These are phyloP conservation scores for Diaporthe citrichinensis DNA, from an alignment of 2,329 filamentous ascomycete species.

Conservation along the genomic window DNA sequence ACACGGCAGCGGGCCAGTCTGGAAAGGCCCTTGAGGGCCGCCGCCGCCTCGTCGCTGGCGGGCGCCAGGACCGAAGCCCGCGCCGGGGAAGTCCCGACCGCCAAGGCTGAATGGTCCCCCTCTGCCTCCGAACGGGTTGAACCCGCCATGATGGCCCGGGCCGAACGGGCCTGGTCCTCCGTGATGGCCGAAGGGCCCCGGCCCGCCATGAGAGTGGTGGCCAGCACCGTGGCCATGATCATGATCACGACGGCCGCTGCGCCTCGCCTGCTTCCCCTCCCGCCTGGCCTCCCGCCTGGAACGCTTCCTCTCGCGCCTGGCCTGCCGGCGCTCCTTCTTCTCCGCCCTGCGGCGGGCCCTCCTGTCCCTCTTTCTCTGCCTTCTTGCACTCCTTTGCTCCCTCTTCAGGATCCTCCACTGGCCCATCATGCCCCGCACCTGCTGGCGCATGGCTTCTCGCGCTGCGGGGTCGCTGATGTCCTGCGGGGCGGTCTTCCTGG, in stretches of 20 bases:
- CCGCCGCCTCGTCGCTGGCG: conserved; percentile 14
- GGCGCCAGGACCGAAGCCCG: conserved; percentile 29
- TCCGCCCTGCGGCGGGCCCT: conserved; percentile 50
- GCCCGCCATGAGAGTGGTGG: conserved; percentile 7
- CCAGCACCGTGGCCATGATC: not conserved
- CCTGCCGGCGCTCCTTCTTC: conserved; percentile 50
- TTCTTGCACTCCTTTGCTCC: conserved; percentile 50
- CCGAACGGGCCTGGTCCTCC: conserved; percentile 21
- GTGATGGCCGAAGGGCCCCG: not conserved
- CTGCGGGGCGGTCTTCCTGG: conserved; percentile 46
- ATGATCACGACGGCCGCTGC: conserved; percentile 8
- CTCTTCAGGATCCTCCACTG: conserved; percentile 60
- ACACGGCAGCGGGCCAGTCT: conserved; percentile 23
- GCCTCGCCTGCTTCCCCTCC: conserved; percentile 43
- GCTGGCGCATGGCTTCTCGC: conserved; percentile 53
- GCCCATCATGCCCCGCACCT: conserved; percentile 61
- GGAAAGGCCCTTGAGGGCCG: conserved; percentile 13
- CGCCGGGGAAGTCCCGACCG: conserved; percentile 28
- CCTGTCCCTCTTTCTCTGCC: conserved; percentile 50
- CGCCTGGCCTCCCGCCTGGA: conserved; percentile 50
- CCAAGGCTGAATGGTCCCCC: conserved; percentile 3
- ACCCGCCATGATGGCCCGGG: conserved; percentile 4
- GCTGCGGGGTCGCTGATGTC: conserved; percentile 46
- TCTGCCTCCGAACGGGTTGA: conserved; percentile 12
- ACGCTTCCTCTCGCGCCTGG: conserved; percentile 49